Base-by-base conservation (phyloP, 306 rosid genomes). In the Erythrophleum fordii region DNA sequence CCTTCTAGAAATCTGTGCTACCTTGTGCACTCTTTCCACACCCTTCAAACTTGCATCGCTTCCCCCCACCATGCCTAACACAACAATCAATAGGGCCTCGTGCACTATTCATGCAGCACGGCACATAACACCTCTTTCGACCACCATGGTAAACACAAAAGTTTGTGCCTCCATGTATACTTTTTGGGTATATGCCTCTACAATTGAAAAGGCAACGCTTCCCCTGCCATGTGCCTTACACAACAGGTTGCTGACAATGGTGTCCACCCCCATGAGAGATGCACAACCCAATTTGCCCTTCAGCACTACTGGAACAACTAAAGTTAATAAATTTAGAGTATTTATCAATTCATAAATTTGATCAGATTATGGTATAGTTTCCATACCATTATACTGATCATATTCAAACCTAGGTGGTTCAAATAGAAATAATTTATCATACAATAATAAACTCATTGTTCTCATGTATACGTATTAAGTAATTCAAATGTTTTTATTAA, bases 171-270 rank as follows among this genome's bases (percentile, higher is more conserved):
- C 98, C 98, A 34, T 94, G 98, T 2, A 94, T 97, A 35, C 98
- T 94, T 81, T 94, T 94, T 6, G 97, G 97, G 87, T 97, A 94
- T 80, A 94, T 91, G 82, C 97, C 98, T 60, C 97, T 97, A 18
- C 98, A 97, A 78, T 91, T 90, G 51, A 88, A 92, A 61, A 94
- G 90, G 87, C 98, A 94, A 72, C 98, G 97, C 83, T 94, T 94
- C 98, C 98, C 48, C 98, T 97, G 60, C 98, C 98, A 71, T 94
- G 98, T 20, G 97, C 98, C 88, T 94, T 94, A 89, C 98, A 94
- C 34, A 94, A 84, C 22, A 97, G 98, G 12, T 97, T 94, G 87
- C 98, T 92, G 97, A 84, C 98, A 94, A 44, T 97, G 98, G 58
- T 97, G 97, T 58, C 98, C 98, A 23, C 98, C 98, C 8, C 98